phyloP scores from a whole-genome alignment of 768 basidiomycete genomes.

The Pleurotus djamor region DNA sequence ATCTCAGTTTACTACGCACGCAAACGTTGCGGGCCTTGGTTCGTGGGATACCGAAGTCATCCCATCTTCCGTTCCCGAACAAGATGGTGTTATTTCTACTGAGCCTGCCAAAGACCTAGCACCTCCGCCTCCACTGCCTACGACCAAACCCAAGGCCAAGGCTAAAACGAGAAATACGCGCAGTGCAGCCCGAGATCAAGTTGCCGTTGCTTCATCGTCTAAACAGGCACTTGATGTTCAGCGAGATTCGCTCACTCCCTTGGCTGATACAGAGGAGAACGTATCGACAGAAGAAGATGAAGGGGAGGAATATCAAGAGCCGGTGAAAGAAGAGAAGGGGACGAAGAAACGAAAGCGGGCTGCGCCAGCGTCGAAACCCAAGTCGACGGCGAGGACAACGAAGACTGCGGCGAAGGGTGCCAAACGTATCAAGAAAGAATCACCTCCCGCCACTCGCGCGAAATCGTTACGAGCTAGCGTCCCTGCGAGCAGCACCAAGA shows the following conservation, averaged over 20 bases:
- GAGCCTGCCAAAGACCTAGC: too few relatives aligned
- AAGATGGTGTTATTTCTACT: slow-evolving; percentile 27
- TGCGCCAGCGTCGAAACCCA: slow-evolving; percentile 10
- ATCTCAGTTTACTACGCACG: not conserved
- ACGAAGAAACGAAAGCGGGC: slow-evolving; percentile 41
- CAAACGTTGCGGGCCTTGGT: slow-evolving; percentile 6
- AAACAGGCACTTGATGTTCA: slow-evolving; percentile 3
- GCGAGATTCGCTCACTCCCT: slow-evolving; percentile 4
- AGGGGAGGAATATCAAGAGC: slow-evolving; percentile 30
- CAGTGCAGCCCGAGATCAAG: slow-evolving; percentile 10
- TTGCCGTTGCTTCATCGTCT: slow-evolving; percentile 4
- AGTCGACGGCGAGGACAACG: slow-evolving; percentile 17
- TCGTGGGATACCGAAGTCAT: slow-evolving; percentile 38
- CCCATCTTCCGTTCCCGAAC: slow-evolving; percentile 61
- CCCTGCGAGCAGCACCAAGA: slow-evolving; percentile 19
- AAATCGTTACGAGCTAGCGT: slow-evolving; percentile 38
- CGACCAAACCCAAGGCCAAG: not conserved
- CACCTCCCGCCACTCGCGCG: slow-evolving; percentile 15
- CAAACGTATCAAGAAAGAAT: slow-evolving; percentile 11
- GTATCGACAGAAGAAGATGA: slow-evolving; percentile 36
- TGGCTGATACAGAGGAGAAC: slow-evolving; percentile 22
- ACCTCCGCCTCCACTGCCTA: too few relatives aligned
- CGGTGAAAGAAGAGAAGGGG: slow-evolving; percentile 7
- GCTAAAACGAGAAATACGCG: not conserved
- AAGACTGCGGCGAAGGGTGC: not conserved